A percentile compares a stretch with the other conserved stretches of the same genome.
Evolutionary conservation across 768 basidiomycete genomes (phyloP).

Genomic region (Daedalea quercina): DNA sequence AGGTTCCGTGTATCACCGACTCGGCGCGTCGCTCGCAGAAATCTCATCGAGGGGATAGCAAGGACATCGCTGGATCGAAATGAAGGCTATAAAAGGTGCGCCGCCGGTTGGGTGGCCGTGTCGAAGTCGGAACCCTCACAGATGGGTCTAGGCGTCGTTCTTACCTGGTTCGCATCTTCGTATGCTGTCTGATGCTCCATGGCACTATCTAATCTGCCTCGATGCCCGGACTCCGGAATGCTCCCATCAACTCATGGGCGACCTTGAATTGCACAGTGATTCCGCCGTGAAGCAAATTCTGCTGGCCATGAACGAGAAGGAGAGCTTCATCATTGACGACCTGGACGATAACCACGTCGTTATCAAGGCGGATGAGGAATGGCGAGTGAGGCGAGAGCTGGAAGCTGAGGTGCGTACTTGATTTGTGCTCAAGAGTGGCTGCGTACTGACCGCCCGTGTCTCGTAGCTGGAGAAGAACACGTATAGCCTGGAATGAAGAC

Average conservation of each 20-base stretch:
- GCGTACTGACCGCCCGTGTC: not conserved
- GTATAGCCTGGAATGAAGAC: constrained; percentile 54
- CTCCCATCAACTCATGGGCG: not conserved
- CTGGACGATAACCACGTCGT: constrained; percentile 79
- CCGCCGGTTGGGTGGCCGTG: constrained; percentile 5
- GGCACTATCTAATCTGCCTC: not conserved
- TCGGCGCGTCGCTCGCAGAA: not conserved
- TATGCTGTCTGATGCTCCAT: not conserved
- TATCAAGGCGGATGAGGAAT: constrained; percentile 79
- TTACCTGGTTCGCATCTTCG: constrained; percentile 49
- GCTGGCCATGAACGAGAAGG: constrained; percentile 73
- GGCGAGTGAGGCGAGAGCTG: constrained; percentile 61
- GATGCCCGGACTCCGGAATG: not conserved
- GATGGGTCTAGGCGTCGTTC: constrained; percentile 43
- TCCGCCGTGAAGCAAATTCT: constrained; percentile 88
- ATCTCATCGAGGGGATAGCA: constrained; percentile 1
- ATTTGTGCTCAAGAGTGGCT: not conserved
- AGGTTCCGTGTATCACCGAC: not conserved
- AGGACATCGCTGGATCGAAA: constrained; percentile 14
- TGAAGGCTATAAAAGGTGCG: constrained; percentile 64
- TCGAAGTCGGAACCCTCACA: constrained; percentile 3
- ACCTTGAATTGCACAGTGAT: constrained; percentile 43
- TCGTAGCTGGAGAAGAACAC: constrained; percentile 79
- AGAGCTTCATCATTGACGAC: constrained; percentile 81
- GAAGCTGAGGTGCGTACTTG: constrained; percentile 59